A percentile compares a stretch with the other conserved stretches of the same genome.
phyloP scores from a whole-genome alignment of 768 basidiomycete species.

The Ramaria sp. region DNA sequence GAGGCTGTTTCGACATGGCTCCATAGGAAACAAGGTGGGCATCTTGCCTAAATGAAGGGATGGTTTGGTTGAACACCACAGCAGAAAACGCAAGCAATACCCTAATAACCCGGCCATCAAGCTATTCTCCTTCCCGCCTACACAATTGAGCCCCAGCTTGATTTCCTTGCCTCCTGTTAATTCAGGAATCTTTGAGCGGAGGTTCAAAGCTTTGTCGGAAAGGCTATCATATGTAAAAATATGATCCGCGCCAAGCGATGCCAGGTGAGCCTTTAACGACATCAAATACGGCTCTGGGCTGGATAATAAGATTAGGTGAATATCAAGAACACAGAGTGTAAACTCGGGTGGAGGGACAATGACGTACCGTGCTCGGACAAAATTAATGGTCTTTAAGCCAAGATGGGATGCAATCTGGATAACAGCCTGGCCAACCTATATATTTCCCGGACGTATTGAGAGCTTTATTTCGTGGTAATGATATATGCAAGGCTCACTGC shows the following conservation, averaged over 20 bases:
- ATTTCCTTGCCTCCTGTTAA: constrained; percentile 52
- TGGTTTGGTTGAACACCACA: constrained; percentile 6
- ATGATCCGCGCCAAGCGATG: constrained; percentile 58
- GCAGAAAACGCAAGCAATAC: constrained; percentile 8
- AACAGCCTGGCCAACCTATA: constrained; percentile 71
- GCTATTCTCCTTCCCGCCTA: constrained; percentile 58
- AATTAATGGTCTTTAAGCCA: constrained; percentile 70
- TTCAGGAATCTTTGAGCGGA: constrained; percentile 40
- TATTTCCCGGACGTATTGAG: neutral
- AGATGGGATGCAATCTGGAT: constrained; percentile 73
- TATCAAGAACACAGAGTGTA: neutral
- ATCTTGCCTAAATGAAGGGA: constrained; percentile 22
- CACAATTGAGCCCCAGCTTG: constrained; percentile 43
- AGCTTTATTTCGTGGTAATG: neutral
- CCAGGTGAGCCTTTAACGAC: constrained; percentile 39
- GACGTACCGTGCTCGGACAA: constrained; percentile 60
- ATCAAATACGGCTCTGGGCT: constrained; percentile 40
- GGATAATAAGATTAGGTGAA: neutral
- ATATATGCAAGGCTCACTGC: constrained; percentile 39
- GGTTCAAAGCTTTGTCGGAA: constrained; percentile 35
- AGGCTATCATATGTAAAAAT: constrained; percentile 75
- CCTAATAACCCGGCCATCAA: constrained; percentile 61
- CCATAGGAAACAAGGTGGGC: constrained; percentile 81
- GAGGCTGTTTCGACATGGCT: constrained; percentile 79
- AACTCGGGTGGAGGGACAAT: neutral